These are phyloP conservation scores for Claviceps digitariae DNA, from an alignment of 2,329 filamentous ascomycete species.

Conservation along the genomic window DNA sequence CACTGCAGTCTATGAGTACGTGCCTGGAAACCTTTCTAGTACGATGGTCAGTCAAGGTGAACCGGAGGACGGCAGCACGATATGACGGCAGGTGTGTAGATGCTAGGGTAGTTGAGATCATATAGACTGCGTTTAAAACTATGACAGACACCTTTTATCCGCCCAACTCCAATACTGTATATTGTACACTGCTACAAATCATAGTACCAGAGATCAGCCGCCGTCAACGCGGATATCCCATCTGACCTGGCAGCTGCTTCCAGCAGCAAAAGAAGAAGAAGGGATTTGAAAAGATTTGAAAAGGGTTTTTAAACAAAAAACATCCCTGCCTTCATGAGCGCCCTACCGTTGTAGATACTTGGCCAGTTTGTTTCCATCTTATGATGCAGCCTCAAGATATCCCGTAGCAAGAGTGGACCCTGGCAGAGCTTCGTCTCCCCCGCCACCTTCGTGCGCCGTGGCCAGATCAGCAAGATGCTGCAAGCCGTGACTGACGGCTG, in stretches of 20 bases:
- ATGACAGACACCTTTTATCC: neutral
- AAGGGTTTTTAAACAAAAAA: no score
- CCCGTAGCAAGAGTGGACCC: conserved; percentile 21
- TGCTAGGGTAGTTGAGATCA: neutral
- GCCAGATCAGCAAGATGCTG: conserved; percentile 48
- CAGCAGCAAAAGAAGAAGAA: neutral
- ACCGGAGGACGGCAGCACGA: no score
- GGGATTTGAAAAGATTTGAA: no score
- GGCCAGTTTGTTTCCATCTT: neutral
- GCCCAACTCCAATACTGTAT: neutral
- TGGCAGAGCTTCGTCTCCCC: conserved; percentile 18
- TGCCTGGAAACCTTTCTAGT: no score
- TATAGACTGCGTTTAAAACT: neutral
- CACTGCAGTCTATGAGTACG: no score
- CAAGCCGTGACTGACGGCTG: conserved; percentile 37
- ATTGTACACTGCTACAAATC: neutral
- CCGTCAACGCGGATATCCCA: neutral
- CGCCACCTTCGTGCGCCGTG: conserved; percentile 26
- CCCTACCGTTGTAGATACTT: neutral
- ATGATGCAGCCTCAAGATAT: conserved; percentile 17
- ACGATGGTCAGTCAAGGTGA: no score
- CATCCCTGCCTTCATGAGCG: neutral
- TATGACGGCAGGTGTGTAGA: no score
- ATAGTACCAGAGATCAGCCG: neutral
- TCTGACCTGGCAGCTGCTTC: neutral